Evolutionary conservation across 495 filamentous ascomycete species (phyloP).

Genomic region (Hyaloscypha finlandica): DNA sequence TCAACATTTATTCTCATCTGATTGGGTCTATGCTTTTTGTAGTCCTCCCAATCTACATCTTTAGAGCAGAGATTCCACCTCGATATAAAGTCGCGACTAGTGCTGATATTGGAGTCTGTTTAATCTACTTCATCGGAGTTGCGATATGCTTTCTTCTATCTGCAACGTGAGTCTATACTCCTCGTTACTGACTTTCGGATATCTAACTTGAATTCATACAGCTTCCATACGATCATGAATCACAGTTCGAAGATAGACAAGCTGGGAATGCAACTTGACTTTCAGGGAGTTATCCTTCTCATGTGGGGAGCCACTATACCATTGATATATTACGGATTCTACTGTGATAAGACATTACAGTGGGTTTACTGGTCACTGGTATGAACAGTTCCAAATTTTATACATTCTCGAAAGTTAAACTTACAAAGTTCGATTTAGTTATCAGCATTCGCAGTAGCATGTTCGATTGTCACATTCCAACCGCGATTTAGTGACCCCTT

Average conservation of each 20-base stretch:
- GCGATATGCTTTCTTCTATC: slow-evolving; percentile 54
- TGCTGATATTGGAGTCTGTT: slow-evolving; percentile 47
- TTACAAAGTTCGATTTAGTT: background rate
- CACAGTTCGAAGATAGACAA: slow-evolving; percentile 43
- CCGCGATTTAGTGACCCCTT: slow-evolving; percentile 38
- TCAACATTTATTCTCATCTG: slow-evolving; percentile 49
- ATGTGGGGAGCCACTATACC: slow-evolving; percentile 57
- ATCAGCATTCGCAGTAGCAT: slow-evolving; percentile 35
- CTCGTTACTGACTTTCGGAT: background rate
- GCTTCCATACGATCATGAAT: slow-evolving; percentile 49
- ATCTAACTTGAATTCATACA: slow-evolving; percentile 35
- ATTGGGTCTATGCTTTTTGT: slow-evolving; percentile 48
- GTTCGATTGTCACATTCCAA: slow-evolving; percentile 40
- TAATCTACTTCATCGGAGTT: slow-evolving; percentile 50
- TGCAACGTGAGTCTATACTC: slow-evolving; percentile 34
- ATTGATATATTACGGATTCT: slow-evolving; percentile 53
- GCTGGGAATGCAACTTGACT: slow-evolving; percentile 49
- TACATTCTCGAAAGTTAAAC: background rate
- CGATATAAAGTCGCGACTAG: slow-evolving; percentile 30
- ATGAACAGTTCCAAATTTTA: slow-evolving; percentile 20
- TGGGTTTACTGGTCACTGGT: slow-evolving; percentile 41
- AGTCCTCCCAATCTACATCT: slow-evolving; percentile 42
- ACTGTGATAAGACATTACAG: slow-evolving; percentile 39
- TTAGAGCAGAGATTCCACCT: slow-evolving; percentile 35
- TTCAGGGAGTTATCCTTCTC: slow-evolving; percentile 52